Base-by-base conservation (phyloP, 2,329 filamentous ascomycete species). In the Sphaerostilbella broomeana region DNA sequence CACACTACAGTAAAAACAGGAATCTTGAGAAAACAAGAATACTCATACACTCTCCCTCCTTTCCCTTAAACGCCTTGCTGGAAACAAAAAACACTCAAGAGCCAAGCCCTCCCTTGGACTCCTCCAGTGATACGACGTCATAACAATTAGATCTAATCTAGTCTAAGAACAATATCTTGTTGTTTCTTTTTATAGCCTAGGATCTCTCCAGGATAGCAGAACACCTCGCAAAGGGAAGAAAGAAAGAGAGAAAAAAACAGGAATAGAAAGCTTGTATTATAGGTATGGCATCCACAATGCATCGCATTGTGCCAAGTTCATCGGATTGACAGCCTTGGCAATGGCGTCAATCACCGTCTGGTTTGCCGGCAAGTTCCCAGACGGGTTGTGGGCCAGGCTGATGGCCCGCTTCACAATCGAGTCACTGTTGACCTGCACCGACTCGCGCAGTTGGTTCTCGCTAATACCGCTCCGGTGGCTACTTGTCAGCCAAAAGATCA, bases 221-320 rank as follows among this genome's bases (percentile, higher is more conserved):
- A n/a, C n/a, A n/a, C n/a, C n/a, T n/a, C n/a, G n/a, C n/a, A 21
- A 28, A 19, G 13, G 19, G 21, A 24, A 38, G 26, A 8, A 26
- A 12, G 12, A 13, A n/a, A n/a, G n/a, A n/a, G n/a, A n/a, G n/a
- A n/a, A n/a, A n/a, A n/a, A n/a, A n/a, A n/a, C n/a, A n/a, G 24
- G 3, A 32, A 39, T 10, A 38, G 8, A 35, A 24, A 35, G 7
- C 11, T 15, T 33, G 31, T 22, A 45, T 64, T 71, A 97, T 57
- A 97, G 68, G 68, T 94, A 98, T 17, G 87, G 83, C 90, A 97
- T 97, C 88, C 92, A 99, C 52, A 98, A 67, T 43, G 89, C 81
- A 70, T 98, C 92, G 55, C 85, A 89, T 62, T 86, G 77, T 30
- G 84, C 82, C 63, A 99, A 62, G 60, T 92, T 88, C 67, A 86